Evolutionary conservation across 1,284 basidiomycete genomes (phyloP), one percentile per base, ranked within the genome.

Genomic region (Tilletia walkeri): DNA sequence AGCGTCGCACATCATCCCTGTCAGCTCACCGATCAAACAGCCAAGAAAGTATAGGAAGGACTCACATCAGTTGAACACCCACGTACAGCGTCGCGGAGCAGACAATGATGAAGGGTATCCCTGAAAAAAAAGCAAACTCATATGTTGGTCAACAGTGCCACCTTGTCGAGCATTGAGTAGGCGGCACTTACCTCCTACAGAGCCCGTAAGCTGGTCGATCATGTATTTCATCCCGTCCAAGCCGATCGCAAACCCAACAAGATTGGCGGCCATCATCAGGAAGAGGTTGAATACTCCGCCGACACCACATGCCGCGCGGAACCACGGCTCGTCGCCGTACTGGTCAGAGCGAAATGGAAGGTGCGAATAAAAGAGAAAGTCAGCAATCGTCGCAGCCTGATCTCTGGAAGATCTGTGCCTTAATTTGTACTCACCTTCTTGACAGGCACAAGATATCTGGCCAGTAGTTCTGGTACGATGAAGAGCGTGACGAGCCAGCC

Each of bases 401-500:
- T n/a, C n/a, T 49, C 10, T 12, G 24, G 24, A 9, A 53, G 24
- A 53, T 9, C 50, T 53, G 50, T 7, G 50, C 6, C 7, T 16
- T 6, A 20, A 16, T 24, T 48, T 18, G 59, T n/a, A 83, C 88
- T 74, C 70, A 93, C 93, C 86, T 89, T 89, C 0, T 87, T 86
- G 10, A 86, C 84, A 0, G 91, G 89, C 4, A 95, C 79, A 0
- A 90, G 30, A 73, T 86, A 88, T 24, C 86, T 85, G 0, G 89
- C 91, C 2, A 88, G 71, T 20, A 96, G 81, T 84, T 99, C 95
- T 0, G 95, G 95, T 1, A 95, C 76, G 70, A 99, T 90, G 84
- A 99, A 97, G 54, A 96, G 80, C 76, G 89, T 92, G 69, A 96
- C 88, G 10, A 97, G 89, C 95, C 95, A 99, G 0, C 95, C 95